Conservation (phyloP, 2,329 filamentous ascomycete genomes). For the Aspergillus aculeatinus region DNA sequence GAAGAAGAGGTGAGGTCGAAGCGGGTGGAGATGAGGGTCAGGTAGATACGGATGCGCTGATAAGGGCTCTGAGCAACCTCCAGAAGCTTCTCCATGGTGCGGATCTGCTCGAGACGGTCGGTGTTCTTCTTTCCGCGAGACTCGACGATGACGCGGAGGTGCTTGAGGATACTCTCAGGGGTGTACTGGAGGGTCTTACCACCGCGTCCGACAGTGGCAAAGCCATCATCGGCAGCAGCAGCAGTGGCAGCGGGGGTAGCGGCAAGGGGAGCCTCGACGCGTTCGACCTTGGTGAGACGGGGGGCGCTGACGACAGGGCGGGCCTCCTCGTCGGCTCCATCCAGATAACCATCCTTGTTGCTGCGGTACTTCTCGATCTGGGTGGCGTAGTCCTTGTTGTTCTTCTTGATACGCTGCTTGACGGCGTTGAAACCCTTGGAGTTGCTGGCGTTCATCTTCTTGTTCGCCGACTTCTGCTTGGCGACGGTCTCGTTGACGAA, state of each 20-base stretch:
- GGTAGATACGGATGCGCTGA: conserved; percentile 86
- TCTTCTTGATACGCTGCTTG: conserved; percentile 98
- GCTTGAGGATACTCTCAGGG: conserved; percentile 96
- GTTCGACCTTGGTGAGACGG: conserved; percentile 52
- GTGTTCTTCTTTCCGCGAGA: conserved; percentile 99
- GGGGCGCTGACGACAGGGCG: conserved; percentile 44
- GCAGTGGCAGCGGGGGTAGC: conserved; percentile 43
- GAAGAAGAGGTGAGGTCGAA: conserved; percentile 86
- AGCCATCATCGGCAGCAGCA: conserved; percentile 75
- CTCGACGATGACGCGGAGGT: conserved; percentile 88
- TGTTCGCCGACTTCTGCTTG: conserved; percentile 92
- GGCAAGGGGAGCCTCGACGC: conserved; percentile 49
- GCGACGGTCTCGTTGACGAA: conserved; percentile 89
- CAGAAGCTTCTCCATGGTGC: conserved; percentile 91
- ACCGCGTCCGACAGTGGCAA: conserved; percentile 82
- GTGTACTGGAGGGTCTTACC: conserved; percentile 90
- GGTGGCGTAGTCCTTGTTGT: conserved; percentile 88
- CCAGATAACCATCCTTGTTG: conserved; percentile 85
- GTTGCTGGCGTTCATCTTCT: conserved; percentile 98
- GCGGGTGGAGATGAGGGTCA: conserved; percentile 87
- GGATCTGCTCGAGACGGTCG: conserved; percentile 90
- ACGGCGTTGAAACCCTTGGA: conserved; percentile 92
- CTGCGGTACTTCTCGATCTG: conserved; percentile 85
- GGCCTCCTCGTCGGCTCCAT: conserved; percentile 75
- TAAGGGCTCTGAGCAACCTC: conserved; percentile 90